Conservation (phyloP, 1,139 yeast genomes). For the Meyerozyma athensensis region DNA sequence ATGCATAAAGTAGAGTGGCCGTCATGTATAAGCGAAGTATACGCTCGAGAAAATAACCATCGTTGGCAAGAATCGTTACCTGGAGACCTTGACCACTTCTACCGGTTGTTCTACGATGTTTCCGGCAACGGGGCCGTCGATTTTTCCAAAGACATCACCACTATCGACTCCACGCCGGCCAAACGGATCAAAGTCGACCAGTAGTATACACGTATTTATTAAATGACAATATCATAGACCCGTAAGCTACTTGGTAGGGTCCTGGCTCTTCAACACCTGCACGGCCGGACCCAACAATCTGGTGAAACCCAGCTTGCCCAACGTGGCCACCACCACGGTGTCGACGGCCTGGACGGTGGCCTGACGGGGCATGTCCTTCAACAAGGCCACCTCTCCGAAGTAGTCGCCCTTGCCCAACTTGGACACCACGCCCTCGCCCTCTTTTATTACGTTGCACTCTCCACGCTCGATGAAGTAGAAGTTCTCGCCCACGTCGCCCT, state of each 20-base stretch:
- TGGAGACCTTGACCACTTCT: constrained; percentile 1
- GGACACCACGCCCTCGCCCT: constrained; percentile 56
- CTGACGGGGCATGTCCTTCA: constrained; percentile 89
- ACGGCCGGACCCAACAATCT: constrained; percentile 92
- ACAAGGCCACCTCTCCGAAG: constrained; percentile 92
- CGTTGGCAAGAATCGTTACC: neutral
- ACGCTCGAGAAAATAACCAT: neutral
- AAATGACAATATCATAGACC: constrained; percentile 2
- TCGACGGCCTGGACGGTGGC: constrained; percentile 85
- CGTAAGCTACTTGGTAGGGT: constrained; percentile 48
- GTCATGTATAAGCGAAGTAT: constrained; percentile 1
- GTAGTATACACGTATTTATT: constrained; percentile 3
- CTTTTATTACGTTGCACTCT: constrained; percentile 64
- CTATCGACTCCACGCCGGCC: neutral
- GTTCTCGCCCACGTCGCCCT: constrained; percentile 90
- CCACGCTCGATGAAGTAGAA: constrained; percentile 90
- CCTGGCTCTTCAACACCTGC: constrained; percentile 72
- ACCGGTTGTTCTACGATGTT: constrained; percentile 1
- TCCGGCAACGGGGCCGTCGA: neutral
- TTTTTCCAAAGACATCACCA: neutral
- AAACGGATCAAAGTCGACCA: neutral
- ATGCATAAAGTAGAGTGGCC: constrained; percentile 1
- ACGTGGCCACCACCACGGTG: constrained; percentile 78
- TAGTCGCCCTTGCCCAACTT: constrained; percentile 77
- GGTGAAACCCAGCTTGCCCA: constrained; percentile 90